phyloP scores from a whole-genome alignment of 805 yeast species.

The Yarrowia yakushimensis region DNA sequence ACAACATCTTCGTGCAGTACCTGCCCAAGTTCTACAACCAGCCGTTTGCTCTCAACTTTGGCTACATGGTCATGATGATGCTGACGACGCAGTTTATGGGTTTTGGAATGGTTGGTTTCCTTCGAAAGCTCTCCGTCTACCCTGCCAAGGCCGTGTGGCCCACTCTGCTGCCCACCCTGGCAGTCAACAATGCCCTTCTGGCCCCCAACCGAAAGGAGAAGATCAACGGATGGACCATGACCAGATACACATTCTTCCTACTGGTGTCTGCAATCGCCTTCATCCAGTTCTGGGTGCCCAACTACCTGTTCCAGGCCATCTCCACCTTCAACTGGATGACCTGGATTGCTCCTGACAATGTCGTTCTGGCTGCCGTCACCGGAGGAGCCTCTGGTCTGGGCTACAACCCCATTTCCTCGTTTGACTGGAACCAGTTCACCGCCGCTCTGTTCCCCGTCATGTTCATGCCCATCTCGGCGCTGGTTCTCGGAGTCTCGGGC shows the following conservation, averaged over 20 bases:
- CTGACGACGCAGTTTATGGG: conserved; percentile 61
- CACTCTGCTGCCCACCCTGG: conserved; percentile 46
- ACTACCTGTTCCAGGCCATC: conserved; percentile 46
- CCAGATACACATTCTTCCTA: conserved; percentile 50
- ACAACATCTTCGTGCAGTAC: conserved; percentile 32
- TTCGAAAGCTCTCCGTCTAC: conserved; percentile 55
- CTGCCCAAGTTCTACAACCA: conserved; percentile 35
- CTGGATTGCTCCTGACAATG: conserved; percentile 54
- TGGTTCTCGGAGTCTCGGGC: conserved; percentile 42
- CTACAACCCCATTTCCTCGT: conserved; percentile 50
- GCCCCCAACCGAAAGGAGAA: conserved; percentile 42
- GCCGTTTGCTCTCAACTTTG: conserved; percentile 41
- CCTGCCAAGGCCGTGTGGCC: conserved; percentile 58
- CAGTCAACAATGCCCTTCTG: conserved; percentile 39
- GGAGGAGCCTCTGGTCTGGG: conserved; percentile 51
- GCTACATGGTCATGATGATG: conserved; percentile 53
- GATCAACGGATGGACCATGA: conserved; percentile 58
- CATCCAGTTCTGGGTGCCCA: conserved; percentile 65
- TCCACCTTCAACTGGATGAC: conserved; percentile 61
- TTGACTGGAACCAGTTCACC: conserved; percentile 53
- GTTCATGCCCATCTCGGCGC: conserved; percentile 40
- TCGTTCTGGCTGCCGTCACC: conserved; percentile 48
- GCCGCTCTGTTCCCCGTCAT: conserved; percentile 54
- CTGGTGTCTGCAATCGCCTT: conserved; percentile 44
- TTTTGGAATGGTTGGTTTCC: conserved; percentile 61